Evolutionary conservation across 2,329 filamentous ascomycete species (phyloP).

Genomic region (Rosellinia necatrix): DNA sequence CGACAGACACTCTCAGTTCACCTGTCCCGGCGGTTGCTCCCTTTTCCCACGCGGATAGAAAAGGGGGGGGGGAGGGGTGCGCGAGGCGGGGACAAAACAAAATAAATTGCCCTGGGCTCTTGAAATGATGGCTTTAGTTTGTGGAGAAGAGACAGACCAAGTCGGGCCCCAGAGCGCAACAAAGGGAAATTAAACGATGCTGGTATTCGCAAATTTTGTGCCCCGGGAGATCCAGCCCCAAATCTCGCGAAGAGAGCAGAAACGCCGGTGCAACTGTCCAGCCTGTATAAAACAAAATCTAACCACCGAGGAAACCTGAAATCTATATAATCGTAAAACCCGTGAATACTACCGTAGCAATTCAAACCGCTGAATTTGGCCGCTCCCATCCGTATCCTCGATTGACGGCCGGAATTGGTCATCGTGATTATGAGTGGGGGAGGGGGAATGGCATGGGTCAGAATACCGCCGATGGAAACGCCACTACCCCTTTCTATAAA

Average conservation of each 20-base stretch:
- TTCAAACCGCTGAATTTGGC: constrained; percentile 25
- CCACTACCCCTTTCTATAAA: constrained; percentile 39
- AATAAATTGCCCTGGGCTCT: not conserved
- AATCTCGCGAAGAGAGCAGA: constrained; percentile 27
- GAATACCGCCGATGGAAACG: constrained; percentile 33
- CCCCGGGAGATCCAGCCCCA: constrained; percentile 16
- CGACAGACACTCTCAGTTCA: not conserved
- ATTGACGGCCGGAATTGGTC: constrained; percentile 23
- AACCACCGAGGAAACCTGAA: constrained; percentile 38
- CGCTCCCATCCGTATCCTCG: constrained; percentile 25
- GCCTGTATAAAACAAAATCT: constrained; percentile 37
- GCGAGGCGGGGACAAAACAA: constrained; percentile 1
- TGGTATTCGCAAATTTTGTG: constrained; percentile 31
- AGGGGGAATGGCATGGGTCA: constrained; percentile 13
- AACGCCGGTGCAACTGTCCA: constrained; percentile 24
- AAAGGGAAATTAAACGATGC: constrained; percentile 16
- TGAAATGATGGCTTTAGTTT: not conserved
- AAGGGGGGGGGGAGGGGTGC: too few relatives aligned
- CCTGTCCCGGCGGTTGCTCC: too few relatives aligned
- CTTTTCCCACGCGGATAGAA: too few relatives aligned
- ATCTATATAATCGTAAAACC: constrained; percentile 40
- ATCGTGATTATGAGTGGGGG: constrained; percentile 33
- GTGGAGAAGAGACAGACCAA: constrained; percentile 1
- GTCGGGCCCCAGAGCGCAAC: constrained; percentile 1
- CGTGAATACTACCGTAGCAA: constrained; percentile 21